Conservation (phyloP, 1,284 basidiomycete genomes). For the Ganoderma lingzhi region DNA sequence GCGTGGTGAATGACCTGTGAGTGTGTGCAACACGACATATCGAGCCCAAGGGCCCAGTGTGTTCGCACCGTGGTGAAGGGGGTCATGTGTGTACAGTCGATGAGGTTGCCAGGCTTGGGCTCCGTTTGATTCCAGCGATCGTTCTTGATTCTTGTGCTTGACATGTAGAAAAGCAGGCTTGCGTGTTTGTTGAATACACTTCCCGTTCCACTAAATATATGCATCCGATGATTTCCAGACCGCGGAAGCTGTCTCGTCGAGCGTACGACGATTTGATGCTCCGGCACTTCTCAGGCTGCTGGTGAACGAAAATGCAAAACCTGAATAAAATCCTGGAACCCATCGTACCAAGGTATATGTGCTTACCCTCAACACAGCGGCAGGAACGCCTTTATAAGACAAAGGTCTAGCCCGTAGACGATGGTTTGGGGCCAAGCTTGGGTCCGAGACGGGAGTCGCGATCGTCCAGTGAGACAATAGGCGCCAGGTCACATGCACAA, state of each 20-base stretch:
- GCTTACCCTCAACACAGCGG: neutral
- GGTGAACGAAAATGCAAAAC: neutral
- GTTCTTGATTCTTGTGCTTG: slow-evolving; percentile 1
- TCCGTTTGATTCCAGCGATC: neutral
- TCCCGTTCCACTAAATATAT: neutral
- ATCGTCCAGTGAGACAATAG: neutral
- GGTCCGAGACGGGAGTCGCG: neutral
- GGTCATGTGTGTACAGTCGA: neutral
- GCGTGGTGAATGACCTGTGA: neutral
- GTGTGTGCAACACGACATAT: neutral
- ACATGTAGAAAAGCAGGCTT: neutral
- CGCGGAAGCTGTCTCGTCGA: neutral
- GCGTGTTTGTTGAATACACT: neutral
- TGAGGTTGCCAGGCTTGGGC: slow-evolving; percentile 1
- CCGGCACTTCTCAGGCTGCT: neutral
- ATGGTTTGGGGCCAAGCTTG: neutral
- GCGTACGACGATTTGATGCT: neutral
- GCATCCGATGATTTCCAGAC: neutral
- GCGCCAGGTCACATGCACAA: neutral
- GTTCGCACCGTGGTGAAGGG: neutral
- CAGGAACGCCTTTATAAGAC: neutral
- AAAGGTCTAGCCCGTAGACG: neutral
- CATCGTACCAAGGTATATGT: neutral
- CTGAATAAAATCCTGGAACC: neutral
- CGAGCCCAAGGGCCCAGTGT: neutral